Percentiles rank a stretch among this genome's conserved stretches.
These are phyloP conservation scores for Fusarium ambrosium DNA, from an alignment of 2,329 filamentous ascomycete species.

Conservation along the genomic window DNA sequence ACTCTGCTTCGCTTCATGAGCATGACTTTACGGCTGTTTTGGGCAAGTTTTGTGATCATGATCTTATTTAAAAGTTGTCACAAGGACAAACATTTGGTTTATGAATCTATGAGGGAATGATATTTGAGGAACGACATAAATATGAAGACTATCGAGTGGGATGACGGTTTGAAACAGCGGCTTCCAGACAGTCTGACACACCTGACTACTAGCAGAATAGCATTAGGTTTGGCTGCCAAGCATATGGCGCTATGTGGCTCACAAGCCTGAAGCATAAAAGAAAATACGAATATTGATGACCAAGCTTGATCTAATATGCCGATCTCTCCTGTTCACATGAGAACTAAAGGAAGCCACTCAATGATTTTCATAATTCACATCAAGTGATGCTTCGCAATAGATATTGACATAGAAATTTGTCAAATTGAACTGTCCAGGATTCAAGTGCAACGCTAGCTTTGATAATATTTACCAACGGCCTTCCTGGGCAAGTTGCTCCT, in stretches of 20 bases:
- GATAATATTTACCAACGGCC: slow-evolving; percentile 10
- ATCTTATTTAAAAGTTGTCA: slow-evolving; percentile 32
- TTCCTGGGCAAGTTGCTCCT: slow-evolving; percentile 41
- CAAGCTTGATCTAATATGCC: neutral
- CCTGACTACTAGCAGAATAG: neutral
- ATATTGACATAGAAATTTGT: neutral
- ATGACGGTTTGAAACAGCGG: neutral
- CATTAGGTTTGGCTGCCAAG: neutral
- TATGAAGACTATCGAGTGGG: neutral
- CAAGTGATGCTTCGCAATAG: neutral
- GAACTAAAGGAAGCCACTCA: neutral
- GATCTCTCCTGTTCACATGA: neutral
- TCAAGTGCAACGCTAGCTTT: neutral
- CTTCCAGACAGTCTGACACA: neutral
- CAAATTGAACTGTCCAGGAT: neutral
- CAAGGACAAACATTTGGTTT: neutral
- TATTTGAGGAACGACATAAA: neutral
- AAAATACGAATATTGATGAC: neutral
- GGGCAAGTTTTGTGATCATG: slow-evolving; percentile 45
- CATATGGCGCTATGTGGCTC: neutral
- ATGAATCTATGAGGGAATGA: neutral
- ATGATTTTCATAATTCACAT: neutral
- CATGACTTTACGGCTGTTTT: slow-evolving; percentile 24
- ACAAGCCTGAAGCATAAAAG: neutral
- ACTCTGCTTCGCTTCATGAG: slow-evolving; percentile 37